Evolutionary conservation across 768 basidiomycete genomes (phyloP).

Genomic region (Cystobasidium onofrii): DNA sequence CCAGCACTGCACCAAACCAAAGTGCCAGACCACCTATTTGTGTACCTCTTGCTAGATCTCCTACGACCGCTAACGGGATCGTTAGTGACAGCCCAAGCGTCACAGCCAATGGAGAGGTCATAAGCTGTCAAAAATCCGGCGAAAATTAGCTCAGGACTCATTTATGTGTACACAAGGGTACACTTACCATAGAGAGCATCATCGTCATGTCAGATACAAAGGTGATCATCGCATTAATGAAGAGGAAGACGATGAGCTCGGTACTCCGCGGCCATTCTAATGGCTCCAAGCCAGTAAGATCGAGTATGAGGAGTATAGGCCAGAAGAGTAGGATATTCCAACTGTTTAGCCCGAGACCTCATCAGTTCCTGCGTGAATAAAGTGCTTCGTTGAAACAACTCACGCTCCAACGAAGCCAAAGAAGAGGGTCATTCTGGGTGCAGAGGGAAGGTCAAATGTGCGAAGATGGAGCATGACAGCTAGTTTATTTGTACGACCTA

Average conservation of each 20-base stretch:
- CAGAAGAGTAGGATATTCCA: slow-evolving; percentile 69
- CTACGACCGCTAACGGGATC: slow-evolving; percentile 64
- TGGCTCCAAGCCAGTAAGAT: slow-evolving; percentile 62
- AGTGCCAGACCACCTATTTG: slow-evolving; percentile 5
- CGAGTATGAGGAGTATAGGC: slow-evolving; percentile 70
- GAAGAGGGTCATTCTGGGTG: slow-evolving; percentile 91
- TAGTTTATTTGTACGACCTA: background rate
- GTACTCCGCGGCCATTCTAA: slow-evolving; percentile 61
- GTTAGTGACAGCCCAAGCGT: slow-evolving; percentile 88
- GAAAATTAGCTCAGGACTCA: background rate
- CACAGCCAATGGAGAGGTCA: slow-evolving; percentile 87
- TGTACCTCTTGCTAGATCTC: slow-evolving; percentile 28
- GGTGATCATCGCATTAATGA: slow-evolving; percentile 53
- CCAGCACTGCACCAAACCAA: slow-evolving; percentile 15
- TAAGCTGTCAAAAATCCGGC: slow-evolving; percentile 53
- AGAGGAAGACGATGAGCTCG: slow-evolving; percentile 51
- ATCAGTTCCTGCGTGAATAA: background rate
- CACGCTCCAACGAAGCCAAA: slow-evolving; percentile 77
- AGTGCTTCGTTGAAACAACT: background rate
- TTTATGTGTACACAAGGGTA: background rate
- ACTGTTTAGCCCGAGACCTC: slow-evolving; percentile 44
- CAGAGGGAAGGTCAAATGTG: too few species aligned
- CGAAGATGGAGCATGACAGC: slow-evolving; percentile 49
- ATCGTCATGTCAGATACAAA: slow-evolving; percentile 18
- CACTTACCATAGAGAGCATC: background rate